phyloP scores from a whole-genome alignment of 2,329 filamentous ascomycete genomes.

The Colletotrichum chlorophyti region DNA sequence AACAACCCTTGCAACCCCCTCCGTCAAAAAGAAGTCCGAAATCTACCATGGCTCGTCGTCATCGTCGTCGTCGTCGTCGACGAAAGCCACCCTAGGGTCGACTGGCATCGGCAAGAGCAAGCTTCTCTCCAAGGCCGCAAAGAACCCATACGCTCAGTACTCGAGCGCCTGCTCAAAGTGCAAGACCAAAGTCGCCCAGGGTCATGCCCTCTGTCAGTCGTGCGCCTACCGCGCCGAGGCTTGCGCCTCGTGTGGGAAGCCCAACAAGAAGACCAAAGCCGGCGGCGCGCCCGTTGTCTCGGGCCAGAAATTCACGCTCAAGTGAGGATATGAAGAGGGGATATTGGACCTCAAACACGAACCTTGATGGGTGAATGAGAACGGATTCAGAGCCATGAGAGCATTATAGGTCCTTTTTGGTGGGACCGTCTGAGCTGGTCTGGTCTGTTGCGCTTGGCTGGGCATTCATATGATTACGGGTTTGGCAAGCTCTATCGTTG shows the following conservation, averaged over 20 bases:
- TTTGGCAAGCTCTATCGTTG: too few species aligned
- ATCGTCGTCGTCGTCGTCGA: constrained; percentile 44
- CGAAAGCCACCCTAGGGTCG: constrained; percentile 61
- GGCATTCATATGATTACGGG: too few species aligned
- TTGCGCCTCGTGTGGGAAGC: constrained; percentile 70
- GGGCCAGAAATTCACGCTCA: constrained; percentile 68
- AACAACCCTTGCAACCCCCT: constrained; percentile 64
- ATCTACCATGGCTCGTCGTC: constrained; percentile 69
- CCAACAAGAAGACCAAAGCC: constrained; percentile 57
- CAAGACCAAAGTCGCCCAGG: constrained; percentile 69
- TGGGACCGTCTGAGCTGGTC: too few species aligned
- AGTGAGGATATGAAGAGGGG: constrained; percentile 46
- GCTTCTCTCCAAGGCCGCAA: constrained; percentile 67
- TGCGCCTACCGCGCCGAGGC: constrained; percentile 69
- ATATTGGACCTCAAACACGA: background rate
- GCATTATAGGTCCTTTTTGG: too few species aligned
- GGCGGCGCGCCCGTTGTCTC: constrained; percentile 59
- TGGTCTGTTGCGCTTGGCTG: too few species aligned
- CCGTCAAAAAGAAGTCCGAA: constrained; percentile 71
- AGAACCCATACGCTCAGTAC: constrained; percentile 71
- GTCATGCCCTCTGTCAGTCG: constrained; percentile 65
- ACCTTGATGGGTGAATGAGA: too few species aligned
- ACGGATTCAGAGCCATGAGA: too few species aligned
- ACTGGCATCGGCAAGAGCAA: constrained; percentile 71
- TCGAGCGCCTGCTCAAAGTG: constrained; percentile 66